A percentile compares a stretch with the other conserved stretches of the same genome.
phyloP scores from a whole-genome alignment of 345 rosid genomes.

The Mercurialis annua region DNA sequence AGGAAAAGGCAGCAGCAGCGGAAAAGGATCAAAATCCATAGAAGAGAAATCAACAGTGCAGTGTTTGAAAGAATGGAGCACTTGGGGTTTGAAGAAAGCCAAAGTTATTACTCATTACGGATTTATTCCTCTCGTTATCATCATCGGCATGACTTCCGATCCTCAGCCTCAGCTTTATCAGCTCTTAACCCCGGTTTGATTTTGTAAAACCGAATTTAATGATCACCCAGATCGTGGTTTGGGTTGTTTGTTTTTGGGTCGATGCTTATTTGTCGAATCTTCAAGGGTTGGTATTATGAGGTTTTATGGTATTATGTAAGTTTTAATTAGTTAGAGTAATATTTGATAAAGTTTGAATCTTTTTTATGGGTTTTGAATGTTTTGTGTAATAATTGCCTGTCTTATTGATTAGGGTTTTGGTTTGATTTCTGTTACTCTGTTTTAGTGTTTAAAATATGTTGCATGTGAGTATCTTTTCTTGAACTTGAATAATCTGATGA shows the following conservation, averaged over 20 bases:
- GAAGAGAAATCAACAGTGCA: constrained; percentile 44
- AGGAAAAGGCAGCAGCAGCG: constrained; percentile 41
- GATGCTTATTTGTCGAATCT: constrained; percentile 39
- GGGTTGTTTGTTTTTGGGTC: constrained; percentile 4
- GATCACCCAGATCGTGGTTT: constrained; percentile 8
- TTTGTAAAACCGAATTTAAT: not conserved
- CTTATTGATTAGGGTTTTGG: not conserved
- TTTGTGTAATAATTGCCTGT: not conserved
- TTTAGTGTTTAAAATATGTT: not conserved
- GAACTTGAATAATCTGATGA: not conserved
- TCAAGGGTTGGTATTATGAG: not conserved
- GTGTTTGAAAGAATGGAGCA: constrained; percentile 82
- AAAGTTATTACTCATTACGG: constrained; percentile 88
- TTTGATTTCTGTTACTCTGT: not conserved
- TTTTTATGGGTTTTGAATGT: not conserved
- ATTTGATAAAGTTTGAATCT: constrained; percentile 4
- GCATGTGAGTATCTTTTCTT: not conserved
- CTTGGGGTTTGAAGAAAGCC: constrained; percentile 81
- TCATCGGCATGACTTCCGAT: constrained; percentile 93
- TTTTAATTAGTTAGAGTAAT: not conserved
- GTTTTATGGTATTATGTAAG: constrained; percentile 11
- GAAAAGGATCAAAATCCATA: constrained; percentile 42
- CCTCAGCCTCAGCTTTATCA: constrained; percentile 88
- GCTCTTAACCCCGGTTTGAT: constrained; percentile 81
- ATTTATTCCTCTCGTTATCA: constrained; percentile 80